Evolutionary conservation across 2,329 filamentous ascomycete genomes (phyloP), one percentile per base, ranked within the genome.

Genomic region (Beauveria rudraprayagi): DNA sequence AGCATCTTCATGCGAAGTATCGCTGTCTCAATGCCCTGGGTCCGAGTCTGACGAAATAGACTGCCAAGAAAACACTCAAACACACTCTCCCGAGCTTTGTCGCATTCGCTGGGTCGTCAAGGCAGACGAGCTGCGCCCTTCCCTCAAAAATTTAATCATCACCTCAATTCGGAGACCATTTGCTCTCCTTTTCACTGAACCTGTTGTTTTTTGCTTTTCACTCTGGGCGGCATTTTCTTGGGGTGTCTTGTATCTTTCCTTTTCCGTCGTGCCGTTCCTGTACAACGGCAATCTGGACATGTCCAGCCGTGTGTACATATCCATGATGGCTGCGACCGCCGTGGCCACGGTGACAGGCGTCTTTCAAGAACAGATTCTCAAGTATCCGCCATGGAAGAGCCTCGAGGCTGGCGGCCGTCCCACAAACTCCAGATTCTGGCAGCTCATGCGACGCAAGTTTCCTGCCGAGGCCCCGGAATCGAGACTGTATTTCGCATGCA

Each of bases 141-240:
- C 85, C 0, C 71, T 96, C 11, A 67, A 69, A 19, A 83, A 81
- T 62, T 90, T 92, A 83, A 86, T 96, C 57, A 77, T 79, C 6
- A 84, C 90, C 14, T 94, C 90, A 0, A 74, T 93, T 7, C 86
- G 84, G 65, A 83, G 92, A 0, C 92, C 92, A 0, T 95, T 96
- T 71, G 84, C 87, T 67, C 80, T 92, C 1, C 83, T 92, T 17
- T 76, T 87, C 65, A 92, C 89, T 0, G 89, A 92, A 66, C 87
- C 89, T 0, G 86, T 91, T 10, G 88, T 92, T 16, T 91, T 92
- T 73, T 91, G 84, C 77, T 97, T 97, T 76, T 91, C 88, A 0
- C 78, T 96, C 0, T 97, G 92, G 92, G 88, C 92, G 1, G 82
- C 90, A 0, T 97, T 97, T 72, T 87, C 87, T 22, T 97, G 92